Evolutionary conservation across 345 rosid species (phyloP), one percentile per base, ranked within the genome.

Genomic region (Dipteronia dyeriana): DNA sequence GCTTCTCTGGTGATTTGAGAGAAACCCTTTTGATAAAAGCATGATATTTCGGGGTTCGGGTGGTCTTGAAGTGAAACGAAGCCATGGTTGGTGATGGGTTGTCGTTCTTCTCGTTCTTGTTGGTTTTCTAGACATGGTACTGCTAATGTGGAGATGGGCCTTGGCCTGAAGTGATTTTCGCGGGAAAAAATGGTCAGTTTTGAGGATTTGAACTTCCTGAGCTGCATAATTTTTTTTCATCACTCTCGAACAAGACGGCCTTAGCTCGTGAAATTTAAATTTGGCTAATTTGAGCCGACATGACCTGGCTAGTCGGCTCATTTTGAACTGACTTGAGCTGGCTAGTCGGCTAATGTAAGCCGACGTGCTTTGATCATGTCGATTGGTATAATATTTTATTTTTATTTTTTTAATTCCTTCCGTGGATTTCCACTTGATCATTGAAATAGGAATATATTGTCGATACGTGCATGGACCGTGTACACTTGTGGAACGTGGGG

Each of bases 11-110:
- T 86, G 85, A 92, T 88, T 77, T 86, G 89, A 16, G 98, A 91
- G 87, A 94, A 94, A 49, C 98, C 98, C 68, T 90, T 88, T 19
- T 75, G 90, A 75, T 79, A 72, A 70, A 92, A 92, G 80, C 86
- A 88, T 57, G 95, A 83, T 53, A 91, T 73, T 81, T 88, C 89
- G 16, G 89, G 86, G 80, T 84, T 84, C 78, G 86, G 89, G 82
- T 90, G 97, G 92, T 82, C 72, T 82, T 85, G 56, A 76, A 84
- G 87, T 75, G 80, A 75, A 80, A 82, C n/a, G 74, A n/a, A 3
- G 62, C 77, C 82, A 72, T 75, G 70, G 78, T 39, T 63, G 57
- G 34, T 43, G 80, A 1, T 34, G 38, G 38, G 38, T 34, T 34
- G n/a, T 12, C 67, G 67, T 23, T 54, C 23, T 57, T 71, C 68